Evolutionary conservation across 352 stramenopile species (phyloP).

Genomic region (Phytophthora ohioensis): DNA sequence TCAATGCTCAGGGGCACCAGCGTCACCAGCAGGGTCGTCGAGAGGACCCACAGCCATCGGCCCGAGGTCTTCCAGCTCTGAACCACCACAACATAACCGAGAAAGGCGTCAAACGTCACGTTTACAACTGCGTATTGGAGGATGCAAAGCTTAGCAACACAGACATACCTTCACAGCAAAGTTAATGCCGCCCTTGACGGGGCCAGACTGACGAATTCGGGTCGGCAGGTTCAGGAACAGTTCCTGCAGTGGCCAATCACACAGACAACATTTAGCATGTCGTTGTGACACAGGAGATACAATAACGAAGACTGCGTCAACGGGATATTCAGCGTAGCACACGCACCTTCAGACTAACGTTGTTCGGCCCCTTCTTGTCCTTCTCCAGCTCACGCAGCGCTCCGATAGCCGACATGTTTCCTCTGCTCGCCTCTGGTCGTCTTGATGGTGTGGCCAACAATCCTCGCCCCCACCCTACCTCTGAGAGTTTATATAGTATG

Average conservation of each 20-base stretch:
- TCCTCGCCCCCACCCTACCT: constrained; percentile 15
- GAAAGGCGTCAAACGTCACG: constrained; percentile 14
- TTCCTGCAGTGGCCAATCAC: constrained; percentile 42
- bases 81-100: constrained; percentile 14
- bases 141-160: not conserved
- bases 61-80: constrained; percentile 68
- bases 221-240: constrained; percentile 78
- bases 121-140: not conserved
- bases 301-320: not conserved
- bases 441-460: constrained; percentile 53
- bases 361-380: constrained; percentile 78
- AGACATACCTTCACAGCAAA: constrained; percentile 58
- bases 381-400: constrained; percentile 87
- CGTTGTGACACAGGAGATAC: not conserved
- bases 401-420: constrained; percentile 84
- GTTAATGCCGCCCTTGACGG: constrained; percentile 66
- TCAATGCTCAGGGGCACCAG: constrained; percentile 89
- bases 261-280: constrained; percentile 19
- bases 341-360: constrained; percentile 64
- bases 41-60: constrained; percentile 84
- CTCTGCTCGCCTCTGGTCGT: constrained; percentile 16
- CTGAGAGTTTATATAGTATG: constrained; percentile 27
- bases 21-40: constrained; percentile 86
- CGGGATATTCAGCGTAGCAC: not conserved
- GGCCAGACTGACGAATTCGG: constrained; percentile 70